Evolutionary conservation across 805 yeast species (phyloP), one percentile per base, ranked within the genome.

Genomic region (Suhomyces faveliae): DNA sequence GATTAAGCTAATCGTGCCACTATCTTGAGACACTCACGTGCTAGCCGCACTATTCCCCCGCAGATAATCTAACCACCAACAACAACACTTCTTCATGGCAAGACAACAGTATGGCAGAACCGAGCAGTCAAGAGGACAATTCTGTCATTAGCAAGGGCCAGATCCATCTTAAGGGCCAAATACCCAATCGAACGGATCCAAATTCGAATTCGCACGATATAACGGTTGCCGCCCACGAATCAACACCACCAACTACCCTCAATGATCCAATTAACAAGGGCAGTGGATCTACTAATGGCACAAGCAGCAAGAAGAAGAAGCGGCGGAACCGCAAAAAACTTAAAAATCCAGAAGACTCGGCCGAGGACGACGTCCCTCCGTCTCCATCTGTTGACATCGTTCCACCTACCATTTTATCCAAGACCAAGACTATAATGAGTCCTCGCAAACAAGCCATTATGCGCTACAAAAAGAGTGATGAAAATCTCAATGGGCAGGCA

Each of bases 401-500:
- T 9, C 15, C 40, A 9, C 23, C 40, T 2, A 23, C 19, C 23
- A 13, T 35, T 20, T 24, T n/a, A 19, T 12, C 13, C 25, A 21
- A 37, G 17, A 19, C 40, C 9, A n/a, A n/a, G n/a, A 24, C 30
- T 10, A 21, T 29, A 23, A 38, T 61, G 54, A 67, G 73, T 44
- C 77, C 77, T 9, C 54, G 77, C 13, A 68, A 61, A 53, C 73
- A 67, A 54, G 54, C 74, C 7, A 54, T 72, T 4, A 61, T 68
- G 69, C 58, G 77, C 41, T 64, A 71, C 55, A 68, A 68, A 40
- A 61, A 59, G 41, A 64, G 62, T 45, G 64, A 55, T 48, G 68
- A 59, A 11, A 51, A 54, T 2, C 51, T 56, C 4, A 46, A 48
- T 45, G 58, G 56, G 43, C 58, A 51, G 11, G 41, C 50, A 6